Base-by-base conservation (phyloP, 305 asterid species). In the Fraxinus floribunda region DNA sequence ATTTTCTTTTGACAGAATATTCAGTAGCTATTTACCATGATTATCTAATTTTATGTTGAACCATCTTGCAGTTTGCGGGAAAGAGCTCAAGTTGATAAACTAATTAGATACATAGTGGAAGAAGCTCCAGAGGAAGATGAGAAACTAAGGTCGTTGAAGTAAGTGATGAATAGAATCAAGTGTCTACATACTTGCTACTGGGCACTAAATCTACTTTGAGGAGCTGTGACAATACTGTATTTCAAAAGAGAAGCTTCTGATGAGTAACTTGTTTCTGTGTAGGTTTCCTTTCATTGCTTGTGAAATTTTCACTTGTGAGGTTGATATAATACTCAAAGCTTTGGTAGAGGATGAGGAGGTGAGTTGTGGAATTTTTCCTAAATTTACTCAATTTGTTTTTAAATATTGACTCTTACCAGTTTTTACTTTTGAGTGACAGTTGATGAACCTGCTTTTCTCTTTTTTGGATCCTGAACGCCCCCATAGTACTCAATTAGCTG, bases 291-390 rank as follows among this genome's bases (percentile, higher is more conserved):
- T 93, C 86, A 88, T 94, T 89, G 93, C 98, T 83, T 93, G 96
- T 90, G 99, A 95, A 82, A 91, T 95, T 81, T 94, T 93, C 88
- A 94, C 97, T n/a, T 94, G 97, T 81, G 99, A 96, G 85, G 95
- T 96, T 85, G 99, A 96, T 88, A 89, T 92, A 74, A 94, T 96
- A 83, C 97, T 96, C 85, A 94, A 92, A 82, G 91, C 98, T 68
- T 86, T 96, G 92, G 91, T 94, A 44, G 99, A 96, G 86, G 97
- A 94, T 35, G 97, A 91, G 82, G 97, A 93, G 98, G 98, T 94
- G 86, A 81, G 60, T 82, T 30, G 38, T 72, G 55, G 76, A 68
- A 75, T 78, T 68, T 77, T 83, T 82, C 72, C 44, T 44, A 41
- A 77, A 30, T 79, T 75, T 77, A 35, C 26, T 62, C 38, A 29